Percentiles rank a stretch among this genome's conserved stretches.
These are phyloP conservation scores for Trichoderma semiorbis DNA, from an alignment of 2,329 filamentous ascomycete species.

Conservation along the genomic window DNA sequence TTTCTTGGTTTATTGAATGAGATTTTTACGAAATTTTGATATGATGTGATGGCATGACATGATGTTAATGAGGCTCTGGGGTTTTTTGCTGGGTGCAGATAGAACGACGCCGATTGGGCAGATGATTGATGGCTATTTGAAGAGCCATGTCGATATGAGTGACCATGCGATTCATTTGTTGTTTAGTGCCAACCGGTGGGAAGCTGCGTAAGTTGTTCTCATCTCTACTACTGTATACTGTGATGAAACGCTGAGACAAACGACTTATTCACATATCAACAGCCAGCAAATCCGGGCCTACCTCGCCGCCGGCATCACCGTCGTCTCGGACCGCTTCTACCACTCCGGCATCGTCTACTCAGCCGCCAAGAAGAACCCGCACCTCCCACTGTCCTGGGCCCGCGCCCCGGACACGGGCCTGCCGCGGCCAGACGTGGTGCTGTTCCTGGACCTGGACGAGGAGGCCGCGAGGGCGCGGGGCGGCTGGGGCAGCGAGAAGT, in stretches of 20 bases:
- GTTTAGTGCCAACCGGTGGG: constrained; percentile 91
- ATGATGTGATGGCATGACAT: neutral
- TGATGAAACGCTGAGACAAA: neutral
- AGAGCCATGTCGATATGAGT: constrained; percentile 67
- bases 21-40: neutral
- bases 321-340: constrained; percentile 91
- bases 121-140: constrained; percentile 82
- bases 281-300: constrained; percentile 51
- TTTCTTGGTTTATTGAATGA: neutral
- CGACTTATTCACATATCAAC: neutral
- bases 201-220: constrained; percentile 50
- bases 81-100: constrained; percentile 49
- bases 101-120: constrained; percentile 79
- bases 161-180: constrained; percentile 88
- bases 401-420: constrained; percentile 80
- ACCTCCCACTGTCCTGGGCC: constrained; percentile 73
- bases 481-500: constrained; percentile 86
- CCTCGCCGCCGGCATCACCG: constrained; percentile 63
- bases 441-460: constrained; percentile 81
- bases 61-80: neutral
- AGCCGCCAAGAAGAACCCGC: constrained; percentile 75
- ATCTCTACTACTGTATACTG: neutral
- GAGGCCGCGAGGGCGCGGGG: constrained; percentile 69
- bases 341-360: constrained; percentile 93
- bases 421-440: constrained; percentile 78